Evolutionary conservation across 345 rosid genomes (phyloP), one percentile per base, ranked within the genome.

Genomic region (Laguncularia racemosa): DNA sequence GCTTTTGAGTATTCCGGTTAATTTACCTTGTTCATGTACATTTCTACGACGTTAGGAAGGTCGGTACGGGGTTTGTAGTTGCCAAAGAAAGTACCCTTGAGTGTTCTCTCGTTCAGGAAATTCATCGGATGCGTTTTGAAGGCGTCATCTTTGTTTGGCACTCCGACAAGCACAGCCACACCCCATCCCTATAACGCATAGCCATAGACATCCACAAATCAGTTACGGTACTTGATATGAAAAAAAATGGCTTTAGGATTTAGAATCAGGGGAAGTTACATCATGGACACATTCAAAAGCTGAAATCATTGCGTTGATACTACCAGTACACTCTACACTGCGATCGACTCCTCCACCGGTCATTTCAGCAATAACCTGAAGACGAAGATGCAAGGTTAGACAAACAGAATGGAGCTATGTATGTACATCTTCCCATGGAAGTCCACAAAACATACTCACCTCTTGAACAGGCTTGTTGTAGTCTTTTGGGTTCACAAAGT

Each of bases 261-360:
- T 16, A 44, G 28, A 18, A 20, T 61, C 44, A 23, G 12, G 4
- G 12, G 43, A 38, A 46, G 12, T 57, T 74, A 71, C 76, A 57
- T 78, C 79, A 21, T 74, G 79, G 19, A 74, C 79, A 16, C 75
- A 71, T 71, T 74, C 79, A 3, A 74, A 78, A n/a, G 83, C 75
- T 14, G 79, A 71, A 43, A 74, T 69, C 79, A 74, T 78, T 28
- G 79, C 83, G 20, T 55, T 19, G 50, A 74, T 52, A 23, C 48
- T 71, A 64, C 79, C 75, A 0, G 79, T 78, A 53, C 79, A 74
- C 57, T 78, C 77, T 9, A 74, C 71, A 16, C 79, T 78, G 20
- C 75, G 62, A 16, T 78, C 83, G 0, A 68, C 79, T 63, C 79
- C 83, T 50, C 83, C 83, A 14, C 40, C 64, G 3, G 75, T 78